phyloP scores from a whole-genome alignment of 306 rosid genomes.

The Quercus dentata region DNA sequence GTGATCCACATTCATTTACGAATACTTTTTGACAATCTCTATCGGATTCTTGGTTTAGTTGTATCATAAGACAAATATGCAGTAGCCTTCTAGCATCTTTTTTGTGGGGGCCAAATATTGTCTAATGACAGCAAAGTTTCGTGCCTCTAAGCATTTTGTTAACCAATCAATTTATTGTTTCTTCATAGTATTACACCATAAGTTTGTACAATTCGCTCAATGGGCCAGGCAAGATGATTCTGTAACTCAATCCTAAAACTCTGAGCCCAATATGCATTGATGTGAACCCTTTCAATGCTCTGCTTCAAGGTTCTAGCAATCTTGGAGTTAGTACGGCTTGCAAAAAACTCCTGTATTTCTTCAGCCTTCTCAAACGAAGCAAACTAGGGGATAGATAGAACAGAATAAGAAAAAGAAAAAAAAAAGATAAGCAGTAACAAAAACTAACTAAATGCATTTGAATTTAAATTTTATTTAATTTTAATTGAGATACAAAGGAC shows the following conservation, averaged over 20 bases:
- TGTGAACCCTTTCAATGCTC: conserved; percentile 75
- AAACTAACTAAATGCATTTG: not conserved
- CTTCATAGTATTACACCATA: too few species aligned
- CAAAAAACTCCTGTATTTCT: conserved; percentile 85
- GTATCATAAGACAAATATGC: too few species aligned
- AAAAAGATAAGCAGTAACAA: not conserved
- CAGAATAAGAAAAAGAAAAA: not conserved
- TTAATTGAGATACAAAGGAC: not conserved
- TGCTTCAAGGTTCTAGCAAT: conserved; percentile 83
- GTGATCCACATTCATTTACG: too few species aligned
- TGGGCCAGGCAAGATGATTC: conserved; percentile 52
- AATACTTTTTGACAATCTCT: too few species aligned
- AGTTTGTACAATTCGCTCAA: too few species aligned
- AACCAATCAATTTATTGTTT: too few species aligned
- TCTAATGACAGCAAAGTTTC: too few species aligned
- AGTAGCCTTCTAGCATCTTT: too few species aligned
- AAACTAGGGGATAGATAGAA: conserved; percentile 46
- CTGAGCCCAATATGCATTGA: conserved; percentile 75
- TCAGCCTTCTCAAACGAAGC: conserved; percentile 72
- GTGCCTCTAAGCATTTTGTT: too few species aligned
- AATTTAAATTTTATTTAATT: not conserved
- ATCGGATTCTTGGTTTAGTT: too few species aligned
- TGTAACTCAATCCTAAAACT: conserved; percentile 7
- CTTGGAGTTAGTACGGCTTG: conserved; percentile 34
- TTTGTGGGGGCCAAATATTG: too few species aligned